Evolutionary conservation across 2,329 filamentous ascomycete species (phyloP), one percentile per base, ranked within the genome.

Genomic region (Xylaria sp.): DNA sequence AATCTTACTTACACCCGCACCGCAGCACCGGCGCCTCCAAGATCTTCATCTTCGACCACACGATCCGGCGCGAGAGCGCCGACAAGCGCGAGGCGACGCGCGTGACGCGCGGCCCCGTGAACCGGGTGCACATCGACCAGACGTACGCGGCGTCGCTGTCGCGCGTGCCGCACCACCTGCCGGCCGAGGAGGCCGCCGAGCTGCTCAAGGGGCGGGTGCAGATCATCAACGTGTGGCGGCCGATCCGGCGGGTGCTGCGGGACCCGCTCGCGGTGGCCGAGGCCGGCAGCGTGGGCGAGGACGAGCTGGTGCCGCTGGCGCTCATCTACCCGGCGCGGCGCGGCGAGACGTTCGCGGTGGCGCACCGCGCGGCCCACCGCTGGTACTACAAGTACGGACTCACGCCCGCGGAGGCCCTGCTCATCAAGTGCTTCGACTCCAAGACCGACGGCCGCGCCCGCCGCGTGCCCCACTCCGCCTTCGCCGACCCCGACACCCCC

Each of bases 371-470:
- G 0, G 50, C 59, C 1, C 78, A 82, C 38, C 72, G 69, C 62
- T 85, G 81, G 81, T 80, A 77, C 64, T 85, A 81, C 66, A 74
- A 79, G 55, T 74, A 73, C 44, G 74, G 72, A 1, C 76, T 84
- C 63, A 74, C 71, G 0, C 80, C 81, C 0, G 72, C 79, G 2
- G 76, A 87, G 70, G 78, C 82, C 2, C 72, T 82, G 2, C 62
- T 87, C 40, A 83, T 87, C 69, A 87, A 86, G 67, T 85, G 81
- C 62, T 86, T 80, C 63, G 84, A 87, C 66, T 81, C 74, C 21
- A 81, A 83, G 73, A 72, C 72, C 20, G 81, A 84, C 64, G 81
- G 79, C 0, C 68, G 78, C 21, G 79, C 81, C 5, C 72, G 80
- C 8, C 66, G 80, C 3, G 76, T 81, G 26, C 81, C 82, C n/a